Evolutionary conservation across 2,329 filamentous ascomycete species (phyloP), one percentile per base, ranked within the genome.

Genomic region (Colletotrichum sojae): DNA sequence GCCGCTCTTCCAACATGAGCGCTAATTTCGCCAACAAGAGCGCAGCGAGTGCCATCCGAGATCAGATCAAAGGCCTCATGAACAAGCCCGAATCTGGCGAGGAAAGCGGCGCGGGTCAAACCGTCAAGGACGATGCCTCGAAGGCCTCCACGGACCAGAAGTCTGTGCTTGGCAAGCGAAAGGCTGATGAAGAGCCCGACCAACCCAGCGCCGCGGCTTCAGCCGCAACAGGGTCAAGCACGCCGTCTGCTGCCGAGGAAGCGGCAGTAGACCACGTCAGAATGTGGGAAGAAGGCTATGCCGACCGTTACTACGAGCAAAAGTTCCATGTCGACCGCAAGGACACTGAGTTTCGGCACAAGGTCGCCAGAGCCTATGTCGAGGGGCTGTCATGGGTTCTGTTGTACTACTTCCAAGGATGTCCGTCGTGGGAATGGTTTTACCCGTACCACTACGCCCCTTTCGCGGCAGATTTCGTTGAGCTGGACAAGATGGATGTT

Each of bases 401-500:
- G 58, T 86, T 95, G 43, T 99, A 99, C 81, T 99, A 99, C 79
- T 97, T 98, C 80, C 96, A 99, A 80, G 96, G 96, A 27, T 99
- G 96, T 75, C 94, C 96, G 22, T 98, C 94, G 0, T 99, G 97
- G 96, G 97, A 95, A 60, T 99, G 96, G 96, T 99, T 96, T 79
- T 99, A 98, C 77, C 96, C 96, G 0, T 97, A 98, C 77, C 96
- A 99, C 78, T 99, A 99, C 78, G 97, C 96, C 1, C 96, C 97
- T 4, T 99, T 99, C 78, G 96, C 96, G 2, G 93, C 94, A 60
- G 96, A 99, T 79, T 99, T 99, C 79, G 91, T 92, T 67, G 91
- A 95, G 64, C 86, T 99, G 53, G 89, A 86, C 60, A 90, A 94
- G 73, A 90, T 97, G 85, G 86, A 92, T 39, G 89, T 97, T 72